phyloP scores from a whole-genome alignment of 352 stramenopile species.

The Pilasporangium apinafurcum region DNA sequence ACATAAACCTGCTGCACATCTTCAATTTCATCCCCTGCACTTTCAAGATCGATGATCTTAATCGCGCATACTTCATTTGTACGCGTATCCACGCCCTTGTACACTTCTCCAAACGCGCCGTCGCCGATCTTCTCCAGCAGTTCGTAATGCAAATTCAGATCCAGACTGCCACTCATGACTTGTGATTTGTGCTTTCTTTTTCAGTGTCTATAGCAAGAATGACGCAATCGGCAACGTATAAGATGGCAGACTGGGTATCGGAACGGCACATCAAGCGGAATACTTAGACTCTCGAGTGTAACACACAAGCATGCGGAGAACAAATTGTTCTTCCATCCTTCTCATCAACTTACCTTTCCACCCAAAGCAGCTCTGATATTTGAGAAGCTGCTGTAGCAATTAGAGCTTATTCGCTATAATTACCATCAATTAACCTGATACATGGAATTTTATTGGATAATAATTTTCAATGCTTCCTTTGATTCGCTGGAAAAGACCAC shows the following conservation, averaged over 20 bases:
- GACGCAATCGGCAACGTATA: not conserved
- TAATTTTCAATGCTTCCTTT: no score
- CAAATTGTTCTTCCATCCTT: no score
- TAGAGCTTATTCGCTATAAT: no score
- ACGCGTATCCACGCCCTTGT: constrained; percentile 61
- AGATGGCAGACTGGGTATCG: no score
- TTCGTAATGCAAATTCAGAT: constrained; percentile 61
- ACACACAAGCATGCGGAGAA: no score
- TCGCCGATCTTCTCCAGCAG: constrained; percentile 76
- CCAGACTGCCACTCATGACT: constrained; percentile 40
- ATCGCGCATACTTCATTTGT: constrained; percentile 69
- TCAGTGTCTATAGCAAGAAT: constrained; percentile 8
- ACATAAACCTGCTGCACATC: constrained; percentile 83
- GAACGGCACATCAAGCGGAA: no score
- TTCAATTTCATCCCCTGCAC: constrained; percentile 80
- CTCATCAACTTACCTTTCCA: no score
- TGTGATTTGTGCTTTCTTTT: not conserved
- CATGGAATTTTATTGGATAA: no score
- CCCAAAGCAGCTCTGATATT: no score
- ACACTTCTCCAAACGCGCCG: constrained; percentile 80
- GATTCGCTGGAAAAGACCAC: no score
- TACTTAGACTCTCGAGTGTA: no score
- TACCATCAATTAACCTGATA: no score
- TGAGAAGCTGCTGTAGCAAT: not conserved
- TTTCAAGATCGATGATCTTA: constrained; percentile 85